These are phyloP conservation scores for Thuja plicata DNA, from an alignment of 83 land plant species.

Conservation along the genomic window DNA sequence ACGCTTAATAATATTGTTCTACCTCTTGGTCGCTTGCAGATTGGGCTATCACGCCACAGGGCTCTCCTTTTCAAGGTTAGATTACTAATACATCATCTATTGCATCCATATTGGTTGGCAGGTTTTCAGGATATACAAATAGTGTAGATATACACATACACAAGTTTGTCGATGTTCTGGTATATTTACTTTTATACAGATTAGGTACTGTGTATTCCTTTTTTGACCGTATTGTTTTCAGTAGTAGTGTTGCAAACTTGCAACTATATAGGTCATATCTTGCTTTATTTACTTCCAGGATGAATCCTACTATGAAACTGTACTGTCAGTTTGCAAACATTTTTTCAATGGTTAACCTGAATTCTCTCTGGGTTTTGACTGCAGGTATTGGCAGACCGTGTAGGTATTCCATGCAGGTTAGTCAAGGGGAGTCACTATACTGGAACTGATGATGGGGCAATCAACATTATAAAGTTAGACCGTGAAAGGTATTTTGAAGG, in stretches of 20 bases:
- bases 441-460: conserved; percentile 85
- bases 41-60: conserved; percentile 81
- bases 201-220: neutral
- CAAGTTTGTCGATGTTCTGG: neutral
- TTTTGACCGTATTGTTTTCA: neutral
- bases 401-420: conserved; percentile 68
- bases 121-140: neutral
- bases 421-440: conserved; percentile 82
- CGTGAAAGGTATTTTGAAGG: conserved; percentile 44
- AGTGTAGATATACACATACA: neutral
- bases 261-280: neutral
- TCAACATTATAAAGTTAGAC: conserved; percentile 58
- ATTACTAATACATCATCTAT: neutral
- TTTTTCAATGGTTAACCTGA: neutral
- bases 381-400: conserved; percentile 74
- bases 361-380: neutral
- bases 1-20: conserved; percentile 47
- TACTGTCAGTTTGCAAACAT: neutral
- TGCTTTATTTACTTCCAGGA: neutral
- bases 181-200: neutral
- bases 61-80: conserved; percentile 81
- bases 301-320: neutral
- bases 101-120: neutral
- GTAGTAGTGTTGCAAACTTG: neutral
- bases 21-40: conserved; percentile 66